phyloP scores from a whole-genome alignment of 176 grass and related monocot species.

The Areca catechu region DNA sequence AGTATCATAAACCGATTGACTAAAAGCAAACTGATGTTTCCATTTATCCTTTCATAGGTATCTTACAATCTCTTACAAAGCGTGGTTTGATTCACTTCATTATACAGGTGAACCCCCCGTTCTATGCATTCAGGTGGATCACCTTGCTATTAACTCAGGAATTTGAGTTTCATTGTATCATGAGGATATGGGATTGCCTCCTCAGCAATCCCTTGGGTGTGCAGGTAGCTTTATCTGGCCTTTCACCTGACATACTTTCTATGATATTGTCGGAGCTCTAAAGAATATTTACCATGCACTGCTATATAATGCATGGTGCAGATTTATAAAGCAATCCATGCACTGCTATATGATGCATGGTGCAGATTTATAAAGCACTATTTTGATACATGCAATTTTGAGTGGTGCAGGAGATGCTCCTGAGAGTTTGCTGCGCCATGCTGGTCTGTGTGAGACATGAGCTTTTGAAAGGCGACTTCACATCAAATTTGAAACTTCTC shows the following conservation, averaged over 20 bases:
- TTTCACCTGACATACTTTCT: not conserved
- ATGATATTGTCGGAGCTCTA: no score
- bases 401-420: conserved; percentile 60
- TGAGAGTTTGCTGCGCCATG: conserved; percentile 93
- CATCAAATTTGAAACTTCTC: conserved; percentile 72
- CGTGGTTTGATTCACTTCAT: conserved; percentile 5
- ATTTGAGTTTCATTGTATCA: conserved; percentile 60
- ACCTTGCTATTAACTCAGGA: conserved; percentile 83
- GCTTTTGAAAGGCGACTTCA: conserved; percentile 75
- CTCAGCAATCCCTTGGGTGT: conserved; percentile 69
- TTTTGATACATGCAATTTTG: not conserved
- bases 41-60: not conserved
- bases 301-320: not conserved
- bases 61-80: not conserved
- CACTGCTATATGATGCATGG: no score
- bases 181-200: conserved; percentile 87
- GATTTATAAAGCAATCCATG: not conserved
- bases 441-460: conserved; percentile 53
- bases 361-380: not conserved
- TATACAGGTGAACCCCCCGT: conserved; percentile 73
- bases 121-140: conserved; percentile 99
- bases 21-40: no score
- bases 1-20: no score
- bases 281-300: no score
- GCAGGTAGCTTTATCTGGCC: conserved; percentile 27